Conservation (phyloP, 768 basidiomycete species). For the Pleurotus tuber-regium region DNA sequence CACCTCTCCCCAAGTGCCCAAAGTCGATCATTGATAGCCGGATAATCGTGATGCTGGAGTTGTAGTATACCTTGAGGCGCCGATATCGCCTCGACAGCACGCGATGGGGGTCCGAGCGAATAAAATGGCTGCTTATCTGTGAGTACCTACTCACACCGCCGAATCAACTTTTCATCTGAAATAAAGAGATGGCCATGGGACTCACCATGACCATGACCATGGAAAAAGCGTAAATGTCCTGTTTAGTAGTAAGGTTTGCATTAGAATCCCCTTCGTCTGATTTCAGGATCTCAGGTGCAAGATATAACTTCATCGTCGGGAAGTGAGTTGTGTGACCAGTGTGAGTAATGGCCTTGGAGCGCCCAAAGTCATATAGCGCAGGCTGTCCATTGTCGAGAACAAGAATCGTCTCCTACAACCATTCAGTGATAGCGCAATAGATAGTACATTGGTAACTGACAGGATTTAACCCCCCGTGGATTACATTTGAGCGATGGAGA, state of each 20-base stretch:
- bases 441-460: too few species aligned
- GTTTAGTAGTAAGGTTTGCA: not conserved
- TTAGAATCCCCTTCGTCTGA: not conserved
- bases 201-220: constrained; percentile 12
- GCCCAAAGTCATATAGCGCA: not conserved
- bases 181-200: not conserved
- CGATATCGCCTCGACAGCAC: too few species aligned
- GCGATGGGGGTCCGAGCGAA: not conserved
- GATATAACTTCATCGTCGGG: not conserved
- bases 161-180: not conserved
- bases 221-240: constrained; percentile 12
- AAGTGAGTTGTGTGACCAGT: not conserved
- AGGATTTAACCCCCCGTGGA: not conserved
- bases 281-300: constrained; percentile 13
- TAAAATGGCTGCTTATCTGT: not conserved
- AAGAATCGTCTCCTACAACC: not conserved
- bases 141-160: not conserved
- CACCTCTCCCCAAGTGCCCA: not conserved
- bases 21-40: not conserved
- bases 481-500: not conserved
- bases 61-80: not conserved
- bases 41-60: not conserved
- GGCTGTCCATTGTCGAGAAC: not conserved
- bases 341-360: not conserved
- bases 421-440: too few species aligned